Base-by-base conservation (phyloP, 2,329 filamentous ascomycete species). In the Alternaria brassicicola region DNA sequence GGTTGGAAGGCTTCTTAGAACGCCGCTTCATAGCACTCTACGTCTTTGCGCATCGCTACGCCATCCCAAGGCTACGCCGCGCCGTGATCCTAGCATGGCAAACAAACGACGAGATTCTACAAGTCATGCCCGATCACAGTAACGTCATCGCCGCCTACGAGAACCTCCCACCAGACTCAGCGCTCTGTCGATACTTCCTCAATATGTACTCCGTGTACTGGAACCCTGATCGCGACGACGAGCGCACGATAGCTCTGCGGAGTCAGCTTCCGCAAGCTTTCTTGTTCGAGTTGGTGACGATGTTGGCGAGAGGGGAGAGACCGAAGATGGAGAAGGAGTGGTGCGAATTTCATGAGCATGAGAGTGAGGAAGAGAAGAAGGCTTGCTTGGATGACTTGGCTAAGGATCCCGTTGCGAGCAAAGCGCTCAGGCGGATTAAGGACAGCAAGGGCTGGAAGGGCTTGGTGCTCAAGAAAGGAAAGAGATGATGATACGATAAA, bases 361-460 rank as follows among this genome's bases (percentile, higher is more conserved):
- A 75, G 43, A 67, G 55, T 13, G 73, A 76, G 2, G 67, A 70
- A 1, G 70, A 74, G 17, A 74, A 65, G 57, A 76, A 75, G 55
- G 62, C 63, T 7, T 76, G 73, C 31, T 57, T 68, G n/a, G 72
- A 76, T 8, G 69, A 70, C 9, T 45, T 76, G 51, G 64, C 61
- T 19, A 74, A 73, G 42, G 71, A 75, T 38, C 62, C 71, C 1
- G 64, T 73, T 6, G 65, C 67, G 4, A 67, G 69, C 8, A 74
- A 73, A 46, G 73, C 73, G 1, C 51, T 75, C 35, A 66, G 73
- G 50, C 65, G 72, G 17, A 72, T 75, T n/a, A 64, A 66, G 31
- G 73, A 76, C 50, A 74, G 69, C 17, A 76, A 76, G 48, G 71
- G 72, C 31, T 76, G 73, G 73, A 76, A 76, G 53, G 72, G 73